Base-by-base conservation (phyloP, 306 rosid species). In the Cercis canadensis region DNA sequence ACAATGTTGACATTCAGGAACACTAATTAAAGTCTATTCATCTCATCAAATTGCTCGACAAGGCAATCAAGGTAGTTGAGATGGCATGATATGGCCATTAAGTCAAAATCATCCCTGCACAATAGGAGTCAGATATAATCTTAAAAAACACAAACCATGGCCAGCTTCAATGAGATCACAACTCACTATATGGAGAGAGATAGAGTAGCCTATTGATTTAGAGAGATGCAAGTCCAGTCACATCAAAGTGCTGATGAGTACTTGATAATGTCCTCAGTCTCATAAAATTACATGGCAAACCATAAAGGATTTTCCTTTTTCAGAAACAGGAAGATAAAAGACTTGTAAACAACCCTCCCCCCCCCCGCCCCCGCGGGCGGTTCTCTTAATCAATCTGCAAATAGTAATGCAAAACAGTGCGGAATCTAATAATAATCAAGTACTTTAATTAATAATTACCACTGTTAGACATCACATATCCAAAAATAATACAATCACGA, bases 131-230 rank as follows among this genome's bases (percentile, higher is more conserved):
- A 66, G 31, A 51, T 21, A 52, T 24, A 41, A 59, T 31, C 57
- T 40, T 14, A 54, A 50, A 73, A 77, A 66, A 52, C 54, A 45
- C 54, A 21, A 76, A 69, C 10, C 33, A 55, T 21, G 40, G 60
- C 33, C 63, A 44, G 18, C 40, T n/a, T 37, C 8, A 53, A 43
- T 14, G 57, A 67, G 40, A 18, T 14, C 33, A 57, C 32, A 8
- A 55, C 17, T 7, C 13, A 41, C 46, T 41, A 41, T 0, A 41
- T 7, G 67, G n/a, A 32, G 73, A 49, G 46, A 56, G 57, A 56
- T 51, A 69, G 52, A 75, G 14, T 11, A 75, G 18, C 29, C 53
- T 34, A 17, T 56, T 56, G 62, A 57, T 69, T 34, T 45, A 36
- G 43, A 60, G 39, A 56, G 52, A 51, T 49, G 49, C 41, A 15